Base-by-base conservation (phyloP, 352 stramenopile species). In the Phytopythium boreale region DNA sequence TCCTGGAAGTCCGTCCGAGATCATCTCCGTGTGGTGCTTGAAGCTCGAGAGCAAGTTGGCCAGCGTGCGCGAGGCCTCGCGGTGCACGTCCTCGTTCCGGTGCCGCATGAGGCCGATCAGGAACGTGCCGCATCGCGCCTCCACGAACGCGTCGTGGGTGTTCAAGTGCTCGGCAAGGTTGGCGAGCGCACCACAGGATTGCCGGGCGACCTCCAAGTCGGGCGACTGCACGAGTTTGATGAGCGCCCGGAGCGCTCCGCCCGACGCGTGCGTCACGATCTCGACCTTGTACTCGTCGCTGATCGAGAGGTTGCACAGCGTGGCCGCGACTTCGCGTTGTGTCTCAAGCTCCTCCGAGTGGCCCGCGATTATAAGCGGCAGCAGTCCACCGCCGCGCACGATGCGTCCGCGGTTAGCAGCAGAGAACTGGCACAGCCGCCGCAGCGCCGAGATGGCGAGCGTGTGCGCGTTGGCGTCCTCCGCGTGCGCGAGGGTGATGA, bases 101-200 rank as follows among this genome's bases (percentile, higher is more conserved):
- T 95, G 90, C 59, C 90, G 86, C 76, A 98, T 87, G 14, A 96
- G 69, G 11, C 71, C 81, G 37, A 93, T 89, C 2, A 94, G 61
- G 58, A 90, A 92, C 31, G 74, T 71, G 7, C 89, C 87, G 44
- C 90, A 90, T 8, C 79, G 77, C 56, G 79, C 78, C 2, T 78
- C 79, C 1, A 81, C 85, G 43, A 99, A 97, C 34, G 80, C 68
- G n/a, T 85, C 71, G 74, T 99, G 97, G 2, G 93, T 98, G 36
- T 98, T 89, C 24, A 98, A 68, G 53, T 98, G 93, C 67, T 99
- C 96, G 2, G 95, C 92, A 1, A 99, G 72, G 66, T 99, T 99
- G 24, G 92, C 95, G 3, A 99, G 77, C 26, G 95, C 88, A 14
- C 94, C 92, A 37, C 97, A 95, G 22, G 93, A 87, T 57, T 98